These are phyloP conservation scores for Trichothecium sympodiale DNA, from an alignment of 2,329 filamentous ascomycete genomes.

Conservation along the genomic window DNA sequence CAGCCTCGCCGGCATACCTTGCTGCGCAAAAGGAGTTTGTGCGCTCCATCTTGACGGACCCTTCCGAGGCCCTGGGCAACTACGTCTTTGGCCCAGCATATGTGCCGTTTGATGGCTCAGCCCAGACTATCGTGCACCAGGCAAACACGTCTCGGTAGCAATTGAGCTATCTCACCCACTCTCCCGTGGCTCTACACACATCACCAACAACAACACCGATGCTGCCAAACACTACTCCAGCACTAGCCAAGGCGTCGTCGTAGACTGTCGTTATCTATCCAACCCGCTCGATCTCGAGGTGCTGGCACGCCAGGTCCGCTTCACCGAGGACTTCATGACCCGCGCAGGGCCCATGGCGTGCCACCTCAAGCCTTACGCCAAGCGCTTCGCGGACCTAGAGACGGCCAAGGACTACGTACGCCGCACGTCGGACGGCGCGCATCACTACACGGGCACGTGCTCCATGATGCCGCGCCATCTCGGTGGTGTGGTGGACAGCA, in stretches of 20 bases:
- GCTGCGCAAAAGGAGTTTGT: slow-evolving; percentile 7
- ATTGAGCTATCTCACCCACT: slow-evolving; percentile 42
- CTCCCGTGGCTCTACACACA: slow-evolving; percentile 47
- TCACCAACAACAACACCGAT: slow-evolving; percentile 29
- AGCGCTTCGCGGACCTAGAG: slow-evolving; percentile 9
- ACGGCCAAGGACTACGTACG: slow-evolving; percentile 21
- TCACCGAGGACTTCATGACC: slow-evolving; percentile 22
- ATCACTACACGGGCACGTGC: slow-evolving; percentile 37
- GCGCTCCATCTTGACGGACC: slow-evolving; percentile 5
- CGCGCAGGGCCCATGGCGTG: slow-evolving; percentile 26
- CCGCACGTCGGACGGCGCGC: slow-evolving; percentile 22
- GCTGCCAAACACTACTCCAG: slow-evolving; percentile 17
- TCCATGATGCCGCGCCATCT: slow-evolving; percentile 32
- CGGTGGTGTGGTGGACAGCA: slow-evolving; percentile 19
- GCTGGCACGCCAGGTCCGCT: slow-evolving; percentile 30
- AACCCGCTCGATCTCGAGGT: slow-evolving; percentile 45
- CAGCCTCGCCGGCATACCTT: background rate
- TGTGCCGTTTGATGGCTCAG: slow-evolving; percentile 6
- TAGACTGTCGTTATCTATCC: slow-evolving; percentile 46
- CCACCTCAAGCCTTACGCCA: slow-evolving; percentile 25
- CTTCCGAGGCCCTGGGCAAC: slow-evolving; percentile 8
- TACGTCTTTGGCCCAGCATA: slow-evolving; percentile 9
- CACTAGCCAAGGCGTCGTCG: slow-evolving; percentile 23
- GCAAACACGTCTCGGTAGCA: slow-evolving; percentile 1
- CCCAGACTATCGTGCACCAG: too few species aligned